Evolutionary conservation across 495 filamentous ascomycete genomes (phyloP).

Genomic region (Penicillium bovifimosum): DNA sequence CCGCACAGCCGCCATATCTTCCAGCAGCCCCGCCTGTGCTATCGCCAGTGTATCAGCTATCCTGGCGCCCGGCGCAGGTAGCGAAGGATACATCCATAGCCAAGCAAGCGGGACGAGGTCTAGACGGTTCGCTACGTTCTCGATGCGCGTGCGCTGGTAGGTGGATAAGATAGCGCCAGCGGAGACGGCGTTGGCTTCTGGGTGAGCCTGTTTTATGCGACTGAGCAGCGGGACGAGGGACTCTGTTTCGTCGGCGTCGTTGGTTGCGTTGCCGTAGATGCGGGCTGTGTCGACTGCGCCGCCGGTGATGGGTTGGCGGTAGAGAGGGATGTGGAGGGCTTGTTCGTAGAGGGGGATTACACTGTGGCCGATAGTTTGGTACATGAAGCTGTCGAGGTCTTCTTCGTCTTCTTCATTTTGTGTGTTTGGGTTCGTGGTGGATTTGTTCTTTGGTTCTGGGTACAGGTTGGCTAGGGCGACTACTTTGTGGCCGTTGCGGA

Average conservation of each 20-base stretch:
- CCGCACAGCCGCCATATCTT: slow-evolving; percentile 72
- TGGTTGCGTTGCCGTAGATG: slow-evolving; percentile 22
- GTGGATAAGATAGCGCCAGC: slow-evolving; percentile 90
- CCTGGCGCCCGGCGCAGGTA: slow-evolving; percentile 44
- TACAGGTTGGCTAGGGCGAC: slow-evolving; percentile 86
- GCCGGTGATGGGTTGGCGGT: slow-evolving; percentile 67
- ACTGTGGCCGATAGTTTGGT: slow-evolving; percentile 90
- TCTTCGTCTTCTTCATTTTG: slow-evolving; percentile 39
- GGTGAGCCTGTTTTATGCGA: slow-evolving; percentile 57
- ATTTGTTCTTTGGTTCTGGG: slow-evolving; percentile 35
- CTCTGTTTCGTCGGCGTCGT: slow-evolving; percentile 73
- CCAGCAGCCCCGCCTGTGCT: slow-evolving; percentile 50
- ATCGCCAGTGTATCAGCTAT: slow-evolving; percentile 22
- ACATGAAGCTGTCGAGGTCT: slow-evolving; percentile 97
- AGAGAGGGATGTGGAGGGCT: slow-evolving; percentile 73
- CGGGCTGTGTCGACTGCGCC: slow-evolving; percentile 52
- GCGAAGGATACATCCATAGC: slow-evolving; percentile 83
- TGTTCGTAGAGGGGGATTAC: slow-evolving; percentile 79
- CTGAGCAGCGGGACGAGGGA: slow-evolving; percentile 68
- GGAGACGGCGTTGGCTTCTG: slow-evolving; percentile 74
- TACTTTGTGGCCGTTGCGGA: slow-evolving; percentile 76
- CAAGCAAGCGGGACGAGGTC: slow-evolving; percentile 75
- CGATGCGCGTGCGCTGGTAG: slow-evolving; percentile 91
- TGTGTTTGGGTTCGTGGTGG: not conserved
- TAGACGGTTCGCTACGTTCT: slow-evolving; percentile 75